Evolutionary conservation across 176 grass and related monocot species (phyloP).

Genomic region (Carex parvula): DNA sequence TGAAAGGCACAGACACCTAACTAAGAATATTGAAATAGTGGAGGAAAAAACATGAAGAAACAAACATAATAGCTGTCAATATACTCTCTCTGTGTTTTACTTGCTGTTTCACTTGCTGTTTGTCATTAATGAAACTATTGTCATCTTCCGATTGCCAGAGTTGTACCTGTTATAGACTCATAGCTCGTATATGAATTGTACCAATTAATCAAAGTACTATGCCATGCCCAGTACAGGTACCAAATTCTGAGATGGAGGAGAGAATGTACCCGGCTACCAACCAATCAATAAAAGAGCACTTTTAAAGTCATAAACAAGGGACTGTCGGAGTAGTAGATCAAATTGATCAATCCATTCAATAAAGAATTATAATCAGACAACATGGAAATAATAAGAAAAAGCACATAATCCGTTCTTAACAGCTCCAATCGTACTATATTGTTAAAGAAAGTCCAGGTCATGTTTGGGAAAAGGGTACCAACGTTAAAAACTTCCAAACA

Average conservation of each 20-base stretch:
- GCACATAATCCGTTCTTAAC: not conserved
- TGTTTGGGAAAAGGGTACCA: not conserved
- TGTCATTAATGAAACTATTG: conserved; percentile 11
- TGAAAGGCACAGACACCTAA: not conserved
- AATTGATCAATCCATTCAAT: not conserved
- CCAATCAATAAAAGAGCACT: not conserved
- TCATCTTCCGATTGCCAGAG: not conserved
- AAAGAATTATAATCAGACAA: not conserved
- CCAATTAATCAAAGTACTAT: not conserved
- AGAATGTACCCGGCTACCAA: not conserved
- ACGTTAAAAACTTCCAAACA: not conserved
- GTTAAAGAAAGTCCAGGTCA: not conserved
- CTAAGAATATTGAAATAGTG: not conserved
- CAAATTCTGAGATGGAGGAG: not conserved
- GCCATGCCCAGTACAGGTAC: not conserved
- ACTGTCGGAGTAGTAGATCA: not conserved
- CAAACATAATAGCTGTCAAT: not conserved
- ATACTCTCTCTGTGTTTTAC: not conserved
- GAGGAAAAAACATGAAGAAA: not conserved
- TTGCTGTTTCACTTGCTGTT: conserved; percentile 1
- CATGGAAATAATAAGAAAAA: not conserved
- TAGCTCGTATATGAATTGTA: not conserved
- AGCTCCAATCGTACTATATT: not conserved
- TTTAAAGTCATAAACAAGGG: not conserved
- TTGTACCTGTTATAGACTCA: not conserved